A percentile compares a stretch with the other conserved stretches of the same genome.
Evolutionary conservation across 2,329 filamentous ascomycete genomes (phyloP).

Genomic region (Clathrospora elynae): DNA sequence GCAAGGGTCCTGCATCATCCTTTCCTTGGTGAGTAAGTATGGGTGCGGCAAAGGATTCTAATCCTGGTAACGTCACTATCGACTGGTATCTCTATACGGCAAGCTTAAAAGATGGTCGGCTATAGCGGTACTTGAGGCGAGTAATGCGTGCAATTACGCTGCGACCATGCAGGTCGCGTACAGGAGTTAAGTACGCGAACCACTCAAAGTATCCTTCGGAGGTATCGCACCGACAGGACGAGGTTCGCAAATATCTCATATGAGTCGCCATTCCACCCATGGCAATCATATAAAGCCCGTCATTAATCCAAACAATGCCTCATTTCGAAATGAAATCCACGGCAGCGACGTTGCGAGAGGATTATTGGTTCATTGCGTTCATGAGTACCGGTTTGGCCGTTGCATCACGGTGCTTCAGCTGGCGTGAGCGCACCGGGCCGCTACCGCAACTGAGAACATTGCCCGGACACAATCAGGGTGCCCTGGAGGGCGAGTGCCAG

Average conservation of each 20-base stretch:
- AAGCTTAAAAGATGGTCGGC: too few relatives aligned
- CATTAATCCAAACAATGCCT: conserved; percentile 1
- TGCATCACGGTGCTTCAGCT: conserved; percentile 4
- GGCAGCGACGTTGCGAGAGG: conserved; percentile 3
- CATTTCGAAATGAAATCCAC: neutral
- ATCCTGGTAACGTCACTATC: too few relatives aligned
- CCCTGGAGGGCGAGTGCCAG: neutral
- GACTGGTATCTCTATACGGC: too few relatives aligned
- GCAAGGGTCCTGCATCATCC: conserved; percentile 5
- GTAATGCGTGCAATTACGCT: too few relatives aligned
- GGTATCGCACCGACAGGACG: too few relatives aligned
- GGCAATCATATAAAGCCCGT: neutral
- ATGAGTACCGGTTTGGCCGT: conserved; percentile 7
- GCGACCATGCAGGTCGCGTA: too few relatives aligned
- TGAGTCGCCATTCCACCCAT: neutral
- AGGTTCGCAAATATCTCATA: too few relatives aligned
- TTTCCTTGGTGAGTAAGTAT: conserved; percentile 12
- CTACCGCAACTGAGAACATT: conserved; percentile 6
- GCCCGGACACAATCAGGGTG: conserved; percentile 7
- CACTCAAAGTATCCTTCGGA: too few relatives aligned
- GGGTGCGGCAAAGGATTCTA: conserved; percentile 11
- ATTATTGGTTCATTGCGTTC: conserved; percentile 2
- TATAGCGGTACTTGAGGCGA: too few relatives aligned
- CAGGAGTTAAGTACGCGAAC: too few relatives aligned
- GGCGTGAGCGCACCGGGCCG: conserved; percentile 14